Evolutionary conservation across 2,329 filamentous ascomycete genomes (phyloP).

Genomic region (Talaromyces funiculosus): DNA sequence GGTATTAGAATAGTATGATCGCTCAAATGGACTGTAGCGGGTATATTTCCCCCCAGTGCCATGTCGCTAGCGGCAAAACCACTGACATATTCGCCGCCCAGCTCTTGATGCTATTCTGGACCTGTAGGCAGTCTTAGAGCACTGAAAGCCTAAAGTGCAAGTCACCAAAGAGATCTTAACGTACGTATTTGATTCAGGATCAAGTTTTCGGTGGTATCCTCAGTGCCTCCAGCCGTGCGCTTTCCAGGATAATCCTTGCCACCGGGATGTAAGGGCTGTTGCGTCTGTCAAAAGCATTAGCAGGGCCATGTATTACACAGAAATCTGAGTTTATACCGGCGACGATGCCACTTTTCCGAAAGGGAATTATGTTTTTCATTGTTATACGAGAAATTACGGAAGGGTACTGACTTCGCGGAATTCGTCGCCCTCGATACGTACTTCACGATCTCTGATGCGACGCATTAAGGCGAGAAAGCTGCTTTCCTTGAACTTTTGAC

Average conservation of each 20-base stretch:
- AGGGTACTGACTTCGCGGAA: slow-evolving; percentile 44
- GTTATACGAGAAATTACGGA: slow-evolving; percentile 31
- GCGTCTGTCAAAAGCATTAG: slow-evolving; percentile 33
- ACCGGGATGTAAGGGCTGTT: slow-evolving; percentile 44
- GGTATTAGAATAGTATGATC: neutral
- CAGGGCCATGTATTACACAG: slow-evolving; percentile 25
- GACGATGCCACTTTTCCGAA: slow-evolving; percentile 29
- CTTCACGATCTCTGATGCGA: slow-evolving; percentile 64
- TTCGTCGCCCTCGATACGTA: slow-evolving; percentile 64
- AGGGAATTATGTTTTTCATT: neutral
- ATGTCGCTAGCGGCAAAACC: neutral
- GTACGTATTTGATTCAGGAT: neutral
- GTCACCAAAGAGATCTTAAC: neutral
- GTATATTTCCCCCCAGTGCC: neutral
- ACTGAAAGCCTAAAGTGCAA: neutral
- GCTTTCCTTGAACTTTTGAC: slow-evolving; percentile 71
- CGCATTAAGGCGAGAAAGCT: slow-evolving; percentile 73
- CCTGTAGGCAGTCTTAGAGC: neutral
- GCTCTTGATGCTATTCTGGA: slow-evolving; percentile 6
- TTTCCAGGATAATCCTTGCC: slow-evolving; percentile 40
- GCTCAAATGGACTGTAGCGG: neutral
- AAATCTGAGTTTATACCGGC: slow-evolving; percentile 33
- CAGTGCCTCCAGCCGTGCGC: neutral
- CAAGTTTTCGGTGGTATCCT: neutral
- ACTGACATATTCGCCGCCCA: neutral